Evolutionary conservation across 2,329 filamentous ascomycete species (phyloP).

Genomic region (Juglanconis juglandina): DNA sequence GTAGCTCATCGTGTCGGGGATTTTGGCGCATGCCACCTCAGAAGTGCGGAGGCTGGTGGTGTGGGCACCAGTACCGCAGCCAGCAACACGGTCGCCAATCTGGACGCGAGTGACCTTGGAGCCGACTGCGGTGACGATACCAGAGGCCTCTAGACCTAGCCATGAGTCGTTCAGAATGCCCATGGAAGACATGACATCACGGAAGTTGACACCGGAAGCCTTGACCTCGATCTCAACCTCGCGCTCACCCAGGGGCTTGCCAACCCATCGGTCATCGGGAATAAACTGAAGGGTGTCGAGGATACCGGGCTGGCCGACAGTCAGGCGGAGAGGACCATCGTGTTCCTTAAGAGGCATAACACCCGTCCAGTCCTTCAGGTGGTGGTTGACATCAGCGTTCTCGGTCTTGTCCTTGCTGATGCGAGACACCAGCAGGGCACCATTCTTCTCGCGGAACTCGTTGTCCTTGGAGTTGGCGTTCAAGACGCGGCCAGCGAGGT

Average conservation of each 20-base stretch:
- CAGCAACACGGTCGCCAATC: constrained; percentile 12
- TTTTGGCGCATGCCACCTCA: constrained; percentile 11
- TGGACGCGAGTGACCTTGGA: constrained; percentile 7
- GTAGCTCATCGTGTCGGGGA: constrained; percentile 18
- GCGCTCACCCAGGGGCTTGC: constrained; percentile 5
- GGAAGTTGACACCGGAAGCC: constrained; percentile 36
- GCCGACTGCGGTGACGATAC: constrained; percentile 6
- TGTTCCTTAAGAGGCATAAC: constrained; percentile 7
- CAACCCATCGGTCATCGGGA: constrained; percentile 7
- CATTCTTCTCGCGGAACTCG: constrained; percentile 9
- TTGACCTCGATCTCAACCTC: constrained; percentile 16
- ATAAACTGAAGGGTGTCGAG: constrained; percentile 14
- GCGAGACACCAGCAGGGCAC: constrained; percentile 9
- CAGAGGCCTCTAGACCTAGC: constrained; percentile 8
- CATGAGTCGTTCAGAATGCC: constrained; percentile 22
- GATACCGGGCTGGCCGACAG: constrained; percentile 13
- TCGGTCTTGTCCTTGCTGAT: constrained; percentile 7
- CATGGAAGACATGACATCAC: constrained; percentile 35
- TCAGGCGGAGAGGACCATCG: constrained; percentile 12
- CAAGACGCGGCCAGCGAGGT: constrained; percentile 4
- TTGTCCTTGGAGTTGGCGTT: constrained; percentile 12
- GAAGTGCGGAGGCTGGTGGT: constrained; percentile 9
- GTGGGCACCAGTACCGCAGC: constrained; percentile 9
- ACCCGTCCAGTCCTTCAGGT: constrained; percentile 11
- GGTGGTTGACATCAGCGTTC: constrained; percentile 10